These are phyloP conservation scores for Parastagonospora nodorum DNA, from an alignment of 2,329 filamentous ascomycete genomes.

Conservation along the genomic window DNA sequence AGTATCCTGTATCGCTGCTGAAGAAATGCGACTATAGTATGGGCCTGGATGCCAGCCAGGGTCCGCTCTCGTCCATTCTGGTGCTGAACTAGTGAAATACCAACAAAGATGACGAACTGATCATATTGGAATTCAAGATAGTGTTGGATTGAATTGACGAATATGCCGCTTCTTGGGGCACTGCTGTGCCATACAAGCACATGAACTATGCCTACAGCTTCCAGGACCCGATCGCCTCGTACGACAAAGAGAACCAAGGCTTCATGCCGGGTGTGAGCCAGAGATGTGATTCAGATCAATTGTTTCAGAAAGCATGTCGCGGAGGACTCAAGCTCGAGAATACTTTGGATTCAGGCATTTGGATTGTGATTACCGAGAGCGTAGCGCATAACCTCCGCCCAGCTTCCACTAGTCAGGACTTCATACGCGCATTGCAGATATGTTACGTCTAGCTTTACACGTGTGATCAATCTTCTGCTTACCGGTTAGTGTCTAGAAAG, in stretches of 20 bases:
- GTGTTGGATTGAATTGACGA: slow-evolving; percentile 15
- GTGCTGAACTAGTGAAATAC: slow-evolving; percentile 18
- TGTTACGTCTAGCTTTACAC: no score
- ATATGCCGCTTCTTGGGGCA: slow-evolving; percentile 2
- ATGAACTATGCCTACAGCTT: slow-evolving; percentile 39
- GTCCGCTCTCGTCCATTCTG: slow-evolving; percentile 23
- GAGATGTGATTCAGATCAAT: slow-evolving; percentile 44
- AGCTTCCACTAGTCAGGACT: no score
- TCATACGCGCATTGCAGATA: no score
- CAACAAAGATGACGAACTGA: slow-evolving; percentile 14
- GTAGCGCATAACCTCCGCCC: no score
- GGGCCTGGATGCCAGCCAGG: slow-evolving; percentile 13
- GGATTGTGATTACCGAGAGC: no score
- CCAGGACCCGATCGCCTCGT: slow-evolving; percentile 49
- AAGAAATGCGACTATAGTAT: slow-evolving; percentile 16
- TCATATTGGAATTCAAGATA: slow-evolving; percentile 9
- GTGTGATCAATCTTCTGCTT: no score
- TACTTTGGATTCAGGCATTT: no score
- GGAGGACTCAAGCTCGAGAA: slow-evolving; percentile 52
- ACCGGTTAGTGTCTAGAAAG: no score
- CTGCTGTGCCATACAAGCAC: slow-evolving; percentile 50
- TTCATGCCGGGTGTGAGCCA: slow-evolving; percentile 35
- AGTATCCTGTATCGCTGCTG: slow-evolving; percentile 16
- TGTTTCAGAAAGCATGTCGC: slow-evolving; percentile 47
- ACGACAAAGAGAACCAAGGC: slow-evolving; percentile 42